Evolutionary conservation across 371 early-diverging fungal species (phyloP).

Genomic region (Rhizopus stolonifer): DNA sequence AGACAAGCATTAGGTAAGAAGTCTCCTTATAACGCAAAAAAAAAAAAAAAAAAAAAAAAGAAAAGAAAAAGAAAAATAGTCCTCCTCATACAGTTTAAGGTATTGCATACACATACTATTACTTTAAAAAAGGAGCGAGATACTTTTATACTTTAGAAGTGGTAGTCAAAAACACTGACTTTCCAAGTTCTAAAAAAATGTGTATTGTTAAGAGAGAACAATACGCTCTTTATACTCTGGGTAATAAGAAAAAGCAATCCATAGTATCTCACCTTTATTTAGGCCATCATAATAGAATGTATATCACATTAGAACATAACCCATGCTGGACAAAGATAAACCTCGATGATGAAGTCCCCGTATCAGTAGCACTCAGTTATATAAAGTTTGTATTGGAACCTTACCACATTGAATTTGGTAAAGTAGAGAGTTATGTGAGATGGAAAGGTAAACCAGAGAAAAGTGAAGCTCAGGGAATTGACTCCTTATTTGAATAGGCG

Average conservation of each 20-base stretch:
- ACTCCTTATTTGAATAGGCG: too few relatives aligned
- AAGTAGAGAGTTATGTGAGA: slow-evolving; percentile 21
- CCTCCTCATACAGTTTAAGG: not conserved
- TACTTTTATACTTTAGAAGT: slow-evolving; percentile 36
- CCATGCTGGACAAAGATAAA: slow-evolving; percentile 34
- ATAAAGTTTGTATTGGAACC: slow-evolving; percentile 33
- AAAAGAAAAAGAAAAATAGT: not conserved
- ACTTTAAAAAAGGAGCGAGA: not conserved
- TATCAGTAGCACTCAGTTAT: slow-evolving; percentile 20
- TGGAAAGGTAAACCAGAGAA: slow-evolving; percentile 35
- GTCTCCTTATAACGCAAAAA: not conserved
- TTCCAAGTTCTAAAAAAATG: slow-evolving; percentile 26
- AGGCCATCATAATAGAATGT: slow-evolving; percentile 33
- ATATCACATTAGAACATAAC: slow-evolving; percentile 34
- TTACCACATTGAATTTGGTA: slow-evolving; percentile 28
- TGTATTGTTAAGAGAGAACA: slow-evolving; percentile 28
- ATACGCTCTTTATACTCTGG: slow-evolving; percentile 20
- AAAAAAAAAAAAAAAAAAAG: not conserved
- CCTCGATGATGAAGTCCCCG: slow-evolving; percentile 33
- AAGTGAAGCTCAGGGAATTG: too few relatives aligned
- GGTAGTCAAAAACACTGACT: slow-evolving; percentile 22
- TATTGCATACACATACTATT: not conserved
- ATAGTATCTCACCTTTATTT: not conserved
- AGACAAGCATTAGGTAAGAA: slow-evolving; percentile 40
- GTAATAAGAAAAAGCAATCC: too few relatives aligned